phyloP scores from a whole-genome alignment of 331 rosid species.

The Spiraea crenata region DNA sequence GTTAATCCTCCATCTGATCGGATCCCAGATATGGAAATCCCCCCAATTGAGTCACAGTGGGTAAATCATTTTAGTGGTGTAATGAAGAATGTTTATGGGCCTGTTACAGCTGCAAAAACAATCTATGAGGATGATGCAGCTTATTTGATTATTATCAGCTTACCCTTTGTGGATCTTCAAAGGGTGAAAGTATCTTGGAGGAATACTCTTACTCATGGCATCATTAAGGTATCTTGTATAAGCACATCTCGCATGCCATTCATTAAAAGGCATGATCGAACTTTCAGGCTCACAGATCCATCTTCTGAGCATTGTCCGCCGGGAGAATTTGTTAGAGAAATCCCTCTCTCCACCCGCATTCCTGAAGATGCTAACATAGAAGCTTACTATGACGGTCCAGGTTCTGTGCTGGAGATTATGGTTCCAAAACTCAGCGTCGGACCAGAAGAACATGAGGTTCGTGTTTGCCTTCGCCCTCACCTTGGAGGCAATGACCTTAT shows the following conservation, averaged over 20 bases:
- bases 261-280: conserved; percentile 78
- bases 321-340: conserved; percentile 90
- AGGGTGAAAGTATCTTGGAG: conserved; percentile 96
- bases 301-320: conserved; percentile 91
- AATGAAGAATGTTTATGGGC: conserved; percentile 79
- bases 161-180: conserved; percentile 86
- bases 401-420: conserved; percentile 89
- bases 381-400: conserved; percentile 91
- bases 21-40: conserved; percentile 58
- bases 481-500: conserved; percentile 89
- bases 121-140: conserved; percentile 87
- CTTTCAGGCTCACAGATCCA: conserved; percentile 83
- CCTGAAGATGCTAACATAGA: conserved; percentile 92
- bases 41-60: conserved; percentile 68
- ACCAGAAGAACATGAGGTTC: conserved; percentile 95
- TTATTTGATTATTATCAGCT: conserved; percentile 72
- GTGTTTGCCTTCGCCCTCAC: conserved; percentile 92
- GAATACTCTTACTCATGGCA: conserved; percentile 77
- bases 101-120: conserved; percentile 95
- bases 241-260: conserved; percentile 80
- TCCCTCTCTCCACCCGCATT: conserved; percentile 75
- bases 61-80: conserved; percentile 77
- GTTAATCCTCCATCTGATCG: conserved; percentile 76
- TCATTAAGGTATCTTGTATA: conserved; percentile 84
- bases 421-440: conserved; percentile 81